A percentile compares a stretch with the other conserved stretches of the same genome.
These are phyloP conservation scores for Penicillium glabrum DNA, from an alignment of 2,329 filamentous ascomycete species.

Conservation along the genomic window DNA sequence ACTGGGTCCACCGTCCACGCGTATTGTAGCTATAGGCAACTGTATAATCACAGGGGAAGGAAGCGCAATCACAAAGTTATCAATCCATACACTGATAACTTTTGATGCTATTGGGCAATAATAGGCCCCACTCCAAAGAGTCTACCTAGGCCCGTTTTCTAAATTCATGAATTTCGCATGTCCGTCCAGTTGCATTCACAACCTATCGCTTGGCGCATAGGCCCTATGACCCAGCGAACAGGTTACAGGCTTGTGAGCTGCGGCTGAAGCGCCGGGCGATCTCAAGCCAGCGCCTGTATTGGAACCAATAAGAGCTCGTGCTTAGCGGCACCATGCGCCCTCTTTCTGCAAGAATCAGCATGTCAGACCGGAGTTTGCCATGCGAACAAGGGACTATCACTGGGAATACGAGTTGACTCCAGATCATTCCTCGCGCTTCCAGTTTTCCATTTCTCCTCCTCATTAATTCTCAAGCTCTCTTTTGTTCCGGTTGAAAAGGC, in stretches of 20 bases:
- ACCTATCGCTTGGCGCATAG: slow-evolving; percentile 1
- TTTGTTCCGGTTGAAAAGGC: neutral
- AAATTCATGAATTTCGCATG: no score
- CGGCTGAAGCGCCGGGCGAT: slow-evolving; percentile 9
- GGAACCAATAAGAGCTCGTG: slow-evolving; percentile 4
- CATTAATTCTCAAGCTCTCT: neutral
- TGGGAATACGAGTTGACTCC: neutral
- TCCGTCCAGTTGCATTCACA: neutral
- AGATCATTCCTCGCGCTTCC: neutral
- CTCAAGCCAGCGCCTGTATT: slow-evolving; percentile 1
- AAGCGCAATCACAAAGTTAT: no score
- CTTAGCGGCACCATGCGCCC: neutral
- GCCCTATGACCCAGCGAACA: neutral
- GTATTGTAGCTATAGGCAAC: neutral
- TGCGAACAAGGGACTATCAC: neutral
- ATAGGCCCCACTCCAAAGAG: no score
- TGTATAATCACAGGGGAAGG: neutral
- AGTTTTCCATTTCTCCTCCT: neutral
- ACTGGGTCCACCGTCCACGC: neutral
- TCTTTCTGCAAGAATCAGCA: neutral
- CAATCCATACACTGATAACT: no score
- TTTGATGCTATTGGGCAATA: no score
- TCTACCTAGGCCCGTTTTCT: no score
- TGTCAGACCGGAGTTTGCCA: neutral
- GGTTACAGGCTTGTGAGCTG: neutral